These are phyloP conservation scores for Monilinia fructigena DNA, from an alignment of 2,329 filamentous ascomycete species.

Conservation along the genomic window DNA sequence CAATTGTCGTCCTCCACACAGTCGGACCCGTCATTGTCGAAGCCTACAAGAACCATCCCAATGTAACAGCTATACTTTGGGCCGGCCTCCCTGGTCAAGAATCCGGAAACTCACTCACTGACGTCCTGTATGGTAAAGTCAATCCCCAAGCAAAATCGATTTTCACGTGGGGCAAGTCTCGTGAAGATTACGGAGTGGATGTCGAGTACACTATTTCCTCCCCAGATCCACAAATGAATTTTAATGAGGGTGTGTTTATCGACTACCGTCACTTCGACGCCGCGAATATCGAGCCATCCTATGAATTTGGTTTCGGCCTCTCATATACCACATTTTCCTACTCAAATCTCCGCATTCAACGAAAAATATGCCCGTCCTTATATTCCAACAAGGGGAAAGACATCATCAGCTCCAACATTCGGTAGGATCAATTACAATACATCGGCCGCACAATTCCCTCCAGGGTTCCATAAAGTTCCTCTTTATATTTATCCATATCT, in stretches of 20 bases:
- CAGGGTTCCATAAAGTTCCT: conserved; percentile 46
- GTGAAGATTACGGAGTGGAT: conserved; percentile 45
- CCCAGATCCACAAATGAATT: conserved; percentile 65
- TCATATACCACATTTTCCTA: conserved; percentile 78
- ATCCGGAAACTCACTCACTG: conserved; percentile 73
- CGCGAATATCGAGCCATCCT: conserved; percentile 62
- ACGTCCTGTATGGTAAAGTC: conserved; percentile 76
- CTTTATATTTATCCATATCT: conserved; percentile 57
- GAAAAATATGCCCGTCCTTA: conserved; percentile 32
- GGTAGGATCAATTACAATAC: conserved; percentile 61
- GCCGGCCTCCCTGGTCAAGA: conserved; percentile 84
- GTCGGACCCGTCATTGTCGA: conserved; percentile 76
- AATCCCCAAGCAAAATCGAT: conserved; percentile 75
- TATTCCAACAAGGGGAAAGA: conserved; percentile 58
- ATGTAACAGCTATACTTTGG: conserved; percentile 81
- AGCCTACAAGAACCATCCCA: conserved; percentile 71
- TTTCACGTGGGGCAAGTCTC: conserved; percentile 71
- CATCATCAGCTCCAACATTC: conserved; percentile 61
- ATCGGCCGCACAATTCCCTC: conserved; percentile 66
- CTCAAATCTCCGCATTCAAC: conserved; percentile 55
- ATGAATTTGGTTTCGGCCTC: conserved; percentile 78
- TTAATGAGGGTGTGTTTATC: conserved; percentile 75
- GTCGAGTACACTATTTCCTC: conserved; percentile 45
- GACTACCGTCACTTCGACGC: conserved; percentile 76
- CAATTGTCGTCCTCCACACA: conserved; percentile 86